Conservation (phyloP, 352 stramenopile genomes). For the Salisapilia sapeloensis region DNA sequence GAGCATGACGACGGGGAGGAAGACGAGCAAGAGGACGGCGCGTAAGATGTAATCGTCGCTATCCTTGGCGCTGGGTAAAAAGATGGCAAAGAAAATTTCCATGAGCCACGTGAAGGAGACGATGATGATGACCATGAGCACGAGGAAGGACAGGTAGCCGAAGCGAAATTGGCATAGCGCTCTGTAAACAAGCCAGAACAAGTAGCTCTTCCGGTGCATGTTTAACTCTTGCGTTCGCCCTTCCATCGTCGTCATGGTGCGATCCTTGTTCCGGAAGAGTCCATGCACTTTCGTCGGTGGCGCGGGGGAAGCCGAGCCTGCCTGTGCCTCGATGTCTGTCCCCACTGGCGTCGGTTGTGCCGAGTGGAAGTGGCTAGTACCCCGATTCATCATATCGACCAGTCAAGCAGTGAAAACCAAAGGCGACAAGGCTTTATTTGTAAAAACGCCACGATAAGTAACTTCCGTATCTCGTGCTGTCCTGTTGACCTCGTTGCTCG, state of each 20-base stretch:
- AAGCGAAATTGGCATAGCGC: constrained; percentile 61
- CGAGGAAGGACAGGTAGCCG: constrained; percentile 63
- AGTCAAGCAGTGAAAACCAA: too few relatives aligned
- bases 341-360: too few relatives aligned
- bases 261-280: constrained; percentile 24
- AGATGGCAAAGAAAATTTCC: constrained; percentile 78
- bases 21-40: constrained; percentile 28
- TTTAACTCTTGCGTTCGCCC: constrained; percentile 36
- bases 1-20: constrained; percentile 47
- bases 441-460: too few relatives aligned
- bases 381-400: too few relatives aligned
- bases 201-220: constrained; percentile 18
- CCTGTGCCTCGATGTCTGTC: too few relatives aligned
- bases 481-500: too few relatives aligned
- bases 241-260: constrained; percentile 23
- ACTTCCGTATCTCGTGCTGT: too few relatives aligned
- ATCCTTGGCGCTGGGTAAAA: constrained; percentile 48
- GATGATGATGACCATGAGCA: constrained; percentile 70
- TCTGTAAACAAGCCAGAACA: constrained; percentile 46
- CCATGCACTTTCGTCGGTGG: too few relatives aligned
- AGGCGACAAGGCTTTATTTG: too few relatives aligned
- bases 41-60: constrained; percentile 38
- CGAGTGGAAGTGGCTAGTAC: too few relatives aligned
- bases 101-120: constrained; percentile 74
- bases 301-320: too few relatives aligned